phyloP scores from a whole-genome alignment of 2,329 filamentous ascomycete species.

The Beauveria medogensis region DNA sequence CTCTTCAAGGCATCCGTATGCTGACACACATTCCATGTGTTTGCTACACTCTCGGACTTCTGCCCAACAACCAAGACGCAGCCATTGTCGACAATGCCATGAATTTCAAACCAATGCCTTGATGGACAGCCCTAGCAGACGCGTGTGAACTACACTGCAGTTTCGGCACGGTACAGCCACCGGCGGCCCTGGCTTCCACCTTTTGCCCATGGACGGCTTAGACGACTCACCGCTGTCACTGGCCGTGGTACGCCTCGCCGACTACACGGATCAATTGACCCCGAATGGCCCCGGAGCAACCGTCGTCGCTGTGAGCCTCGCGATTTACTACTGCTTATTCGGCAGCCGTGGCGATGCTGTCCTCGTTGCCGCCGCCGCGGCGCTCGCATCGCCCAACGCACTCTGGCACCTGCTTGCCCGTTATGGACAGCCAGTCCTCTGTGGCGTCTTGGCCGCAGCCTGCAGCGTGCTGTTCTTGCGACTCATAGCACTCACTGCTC shows the following conservation, averaged over 20 bases:
- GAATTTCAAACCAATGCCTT: background rate
- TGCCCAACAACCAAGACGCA: background rate
- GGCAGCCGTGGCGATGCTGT: background rate
- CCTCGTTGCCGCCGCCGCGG: background rate
- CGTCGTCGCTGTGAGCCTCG: background rate
- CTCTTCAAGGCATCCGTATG: background rate
- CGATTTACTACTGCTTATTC: background rate
- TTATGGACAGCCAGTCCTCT: background rate
- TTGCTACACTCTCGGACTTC: background rate
- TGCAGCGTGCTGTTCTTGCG: background rate
- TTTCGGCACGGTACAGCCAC: background rate
- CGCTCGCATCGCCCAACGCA: background rate
- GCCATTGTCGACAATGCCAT: background rate
- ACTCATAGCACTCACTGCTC: background rate
- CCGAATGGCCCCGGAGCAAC: background rate
- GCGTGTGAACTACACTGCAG: background rate
- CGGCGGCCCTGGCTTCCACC: background rate
- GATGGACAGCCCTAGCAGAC: background rate
- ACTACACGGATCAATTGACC: background rate
- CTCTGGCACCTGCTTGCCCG: background rate
- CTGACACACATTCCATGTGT: background rate
- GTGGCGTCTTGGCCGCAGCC: background rate
- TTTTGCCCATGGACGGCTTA: constrained; percentile 5
- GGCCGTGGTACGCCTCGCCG: background rate
- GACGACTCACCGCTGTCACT: constrained; percentile 4